Evolutionary conservation across 2,329 filamentous ascomycete genomes (phyloP).

Genomic region (Aspergillus fischeri): DNA sequence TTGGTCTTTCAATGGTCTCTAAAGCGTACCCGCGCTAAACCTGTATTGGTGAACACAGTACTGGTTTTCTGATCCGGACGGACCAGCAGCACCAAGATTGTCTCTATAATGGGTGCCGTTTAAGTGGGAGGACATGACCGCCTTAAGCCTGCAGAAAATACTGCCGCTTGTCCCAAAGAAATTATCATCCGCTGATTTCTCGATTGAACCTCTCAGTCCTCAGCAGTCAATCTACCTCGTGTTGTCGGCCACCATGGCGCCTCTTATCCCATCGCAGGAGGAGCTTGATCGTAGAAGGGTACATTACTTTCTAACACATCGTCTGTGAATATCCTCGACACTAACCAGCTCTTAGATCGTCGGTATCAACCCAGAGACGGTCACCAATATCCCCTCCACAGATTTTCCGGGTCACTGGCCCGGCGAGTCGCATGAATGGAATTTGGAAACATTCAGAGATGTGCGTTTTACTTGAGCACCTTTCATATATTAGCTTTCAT

Average conservation of each 20-base stretch:
- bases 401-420: slow-evolving; percentile 91
- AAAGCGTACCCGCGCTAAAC: slow-evolving; percentile 13
- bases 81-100: neutral
- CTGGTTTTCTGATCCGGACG: neutral
- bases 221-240: slow-evolving; percentile 16
- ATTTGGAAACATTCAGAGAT: slow-evolving; percentile 65
- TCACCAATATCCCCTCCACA: slow-evolving; percentile 81
- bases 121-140: slow-evolving; percentile 17
- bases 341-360: slow-evolving; percentile 59
- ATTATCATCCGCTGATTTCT: slow-evolving; percentile 30
- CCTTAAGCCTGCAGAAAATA: slow-evolving; percentile 27
- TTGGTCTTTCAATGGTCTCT: slow-evolving; percentile 23
- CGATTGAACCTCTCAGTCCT: slow-evolving; percentile 20
- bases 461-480: slow-evolving; percentile 33
- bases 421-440: slow-evolving; percentile 80
- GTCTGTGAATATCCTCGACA: neutral
- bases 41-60: neutral
- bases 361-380: slow-evolving; percentile 82
- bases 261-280: slow-evolving; percentile 38
- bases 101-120: slow-evolving; percentile 6
- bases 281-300: slow-evolving; percentile 44
- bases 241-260: slow-evolving; percentile 35
- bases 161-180: slow-evolving; percentile 27
- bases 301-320: slow-evolving; percentile 13
- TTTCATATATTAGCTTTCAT: neutral